Percentiles rank a stretch among this genome's conserved stretches.
Conservation (phyloP, 805 yeast species). For the Saccharomycopsis javanensis region DNA sequence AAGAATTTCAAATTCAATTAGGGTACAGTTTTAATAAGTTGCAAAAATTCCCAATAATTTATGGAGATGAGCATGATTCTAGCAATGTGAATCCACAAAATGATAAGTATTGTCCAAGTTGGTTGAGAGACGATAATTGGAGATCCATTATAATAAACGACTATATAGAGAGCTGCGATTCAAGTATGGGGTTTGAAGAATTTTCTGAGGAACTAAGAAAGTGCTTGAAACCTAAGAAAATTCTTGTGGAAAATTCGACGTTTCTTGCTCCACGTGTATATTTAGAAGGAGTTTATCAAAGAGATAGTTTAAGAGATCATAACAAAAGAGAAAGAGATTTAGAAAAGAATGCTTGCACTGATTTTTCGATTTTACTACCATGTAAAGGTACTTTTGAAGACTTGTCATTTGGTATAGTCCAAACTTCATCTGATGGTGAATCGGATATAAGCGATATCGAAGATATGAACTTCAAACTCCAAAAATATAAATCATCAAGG, state of each 20-base stretch:
- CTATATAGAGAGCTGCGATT: background rate
- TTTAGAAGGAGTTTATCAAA: background rate
- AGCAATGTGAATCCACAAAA: background rate
- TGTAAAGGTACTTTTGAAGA: background rate
- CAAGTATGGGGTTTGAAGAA: background rate
- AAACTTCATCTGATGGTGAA: background rate
- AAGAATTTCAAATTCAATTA: background rate
- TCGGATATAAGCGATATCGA: background rate
- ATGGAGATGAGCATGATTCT: background rate
- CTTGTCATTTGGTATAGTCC: background rate
- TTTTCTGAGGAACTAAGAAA: background rate
- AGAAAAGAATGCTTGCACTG: background rate
- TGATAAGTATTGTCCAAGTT: constrained; percentile 5
- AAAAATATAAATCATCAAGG: background rate
- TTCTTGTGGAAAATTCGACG: background rate
- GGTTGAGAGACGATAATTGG: constrained; percentile 5
- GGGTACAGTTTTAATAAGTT: background rate
- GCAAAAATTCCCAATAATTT: background rate
- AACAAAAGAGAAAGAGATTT: background rate
- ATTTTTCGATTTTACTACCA: too few relatives aligned
- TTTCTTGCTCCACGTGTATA: background rate
- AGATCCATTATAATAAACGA: background rate
- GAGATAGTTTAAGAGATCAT: background rate
- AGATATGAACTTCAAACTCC: background rate
- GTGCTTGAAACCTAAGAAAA: background rate